Base-by-base conservation (phyloP, 192 early-diverging fungal species). In the Gaertneriomyces semiglobifer region DNA sequence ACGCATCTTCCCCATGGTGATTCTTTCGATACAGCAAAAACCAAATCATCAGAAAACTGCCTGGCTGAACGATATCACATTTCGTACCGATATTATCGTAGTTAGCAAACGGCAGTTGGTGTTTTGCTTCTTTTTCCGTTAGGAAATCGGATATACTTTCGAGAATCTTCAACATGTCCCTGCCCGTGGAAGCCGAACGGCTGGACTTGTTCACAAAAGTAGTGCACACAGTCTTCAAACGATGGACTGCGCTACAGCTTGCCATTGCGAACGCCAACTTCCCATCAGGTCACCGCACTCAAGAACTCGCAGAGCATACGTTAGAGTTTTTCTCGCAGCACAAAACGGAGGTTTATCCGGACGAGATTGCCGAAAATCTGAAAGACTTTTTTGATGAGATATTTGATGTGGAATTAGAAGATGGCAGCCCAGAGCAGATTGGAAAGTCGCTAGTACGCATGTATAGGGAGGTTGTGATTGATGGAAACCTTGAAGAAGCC, bases 371-470 rank as follows among this genome's bases (percentile, higher is more conserved):
- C 48, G 72, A 71, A 33, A 84, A 84, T 65, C 61, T 81, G 20
- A 52, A 69, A 33, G 72, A 40, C 6, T 84, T 64, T 51, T 79
- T 84, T 68, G 78, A 69, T 52, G 79, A 84, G 47, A 50, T 70
- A 63, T 77, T 82, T 73, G 33, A 80, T 65, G 63, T 66, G 1
- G 65, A 93, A 88, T 72, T 90, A 84, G 42, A 92, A 87, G 70
- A 94, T 82, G 20, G 90, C 81, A 7, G 89, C 86, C 77, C 93
- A 80, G 72, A 86, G 87, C 77, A 90, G 88, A 16, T 88, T 86
- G 47, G 90, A 60, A 43, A 93, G 62, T 66, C 91, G 88, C 88
- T 88, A 79, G 72, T 93, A 89, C 71, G 89, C 84, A 55, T 81
- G 78, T 91, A 89, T 88, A 7, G 79, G 59, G 66, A 84, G 69